Base-by-base conservation (phyloP, 306 rosid genomes). In the Phaseolus lunatus region DNA sequence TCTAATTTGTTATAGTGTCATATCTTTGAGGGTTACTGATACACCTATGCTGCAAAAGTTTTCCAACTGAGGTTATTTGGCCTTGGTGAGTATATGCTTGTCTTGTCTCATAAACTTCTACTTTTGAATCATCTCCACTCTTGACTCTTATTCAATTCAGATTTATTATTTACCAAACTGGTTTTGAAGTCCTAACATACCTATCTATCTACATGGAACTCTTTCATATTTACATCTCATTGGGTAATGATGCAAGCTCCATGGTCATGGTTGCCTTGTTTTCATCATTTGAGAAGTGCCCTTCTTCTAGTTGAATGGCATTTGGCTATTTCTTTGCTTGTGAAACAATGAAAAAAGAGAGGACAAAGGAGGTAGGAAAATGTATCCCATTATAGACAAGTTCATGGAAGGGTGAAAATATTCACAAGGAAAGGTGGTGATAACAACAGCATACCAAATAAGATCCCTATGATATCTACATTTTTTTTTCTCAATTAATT, bases 401-500 rank as follows among this genome's bases (percentile, higher is more conserved):
- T 69, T 75, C 74, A 61, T 73, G 83, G 31, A 23, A 85, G 77
- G 67, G 77, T 72, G 79, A 48, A 78, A 78, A 41, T 66, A 74
- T 82, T 68, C 84, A 79, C 79, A 86, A 77, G 71, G 73, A 83
- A 62, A 87, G 70, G 81, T 72, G 61, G 70, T 79, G 94, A 93
- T 81, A 74, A 74, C 80, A 84, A 88, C 92, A 68, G 56, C 80
- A 81, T 77, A 91, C 97, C 92, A 83, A 82, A 76, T 79, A 69
- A 88, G 87, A 86, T 86, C 88, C 67, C 67, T 66, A 29, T 56
- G 78, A 68, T 26, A 67, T 44, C 14, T 56, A 61, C 76, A 5
- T 29, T 41, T 26, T 48, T 58, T 22, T 23, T 39, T 2, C 3
- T 1, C 22, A 50, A 11, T 49, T 47, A 10, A 10, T 72, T 20